A percentile compares a stretch with the other conserved stretches of the same genome.
phyloP scores from a whole-genome alignment of 2,329 filamentous ascomycete genomes.

The Colletotrichum tabaci region DNA sequence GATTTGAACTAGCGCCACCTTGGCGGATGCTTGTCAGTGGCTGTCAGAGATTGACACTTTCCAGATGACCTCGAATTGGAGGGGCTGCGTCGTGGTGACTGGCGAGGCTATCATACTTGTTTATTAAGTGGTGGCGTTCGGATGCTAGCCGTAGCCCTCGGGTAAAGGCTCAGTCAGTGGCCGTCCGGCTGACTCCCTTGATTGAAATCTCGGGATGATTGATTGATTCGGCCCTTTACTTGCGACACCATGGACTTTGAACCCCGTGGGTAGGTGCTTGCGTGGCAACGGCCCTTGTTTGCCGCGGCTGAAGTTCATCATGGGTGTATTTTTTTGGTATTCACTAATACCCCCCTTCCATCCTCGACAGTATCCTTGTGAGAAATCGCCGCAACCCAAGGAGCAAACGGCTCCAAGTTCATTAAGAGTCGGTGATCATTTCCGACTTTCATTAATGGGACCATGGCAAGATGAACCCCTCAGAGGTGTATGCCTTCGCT shows the following conservation, averaged over 20 bases:
- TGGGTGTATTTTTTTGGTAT: background rate
- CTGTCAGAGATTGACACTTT: conserved; percentile 22
- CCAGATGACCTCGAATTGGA: background rate
- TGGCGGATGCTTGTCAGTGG: conserved; percentile 23
- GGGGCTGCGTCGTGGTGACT: background rate
- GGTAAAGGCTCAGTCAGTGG: background rate
- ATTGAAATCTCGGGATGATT: background rate
- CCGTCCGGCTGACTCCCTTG: background rate
- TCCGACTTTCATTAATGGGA: no score
- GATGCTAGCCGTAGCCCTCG: background rate
- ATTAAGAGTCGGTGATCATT: no score
- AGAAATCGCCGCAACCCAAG: no score
- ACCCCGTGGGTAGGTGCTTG: background rate
- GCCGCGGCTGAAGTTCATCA: background rate
- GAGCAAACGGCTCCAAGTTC: no score
- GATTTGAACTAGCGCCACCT: conserved; percentile 13
- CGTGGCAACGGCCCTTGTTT: background rate
- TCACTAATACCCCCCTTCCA: background rate
- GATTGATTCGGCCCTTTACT: background rate
- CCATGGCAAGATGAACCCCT: no score
- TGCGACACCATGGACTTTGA: background rate
- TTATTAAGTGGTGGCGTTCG: background rate
- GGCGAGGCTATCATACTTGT: no score
- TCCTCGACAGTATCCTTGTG: background rate
- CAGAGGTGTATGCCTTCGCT: no score